Evolutionary conservation across 495 filamentous ascomycete species (phyloP), one percentile per base, ranked within the genome.

Genomic region (Bacidia gigantensis): DNA sequence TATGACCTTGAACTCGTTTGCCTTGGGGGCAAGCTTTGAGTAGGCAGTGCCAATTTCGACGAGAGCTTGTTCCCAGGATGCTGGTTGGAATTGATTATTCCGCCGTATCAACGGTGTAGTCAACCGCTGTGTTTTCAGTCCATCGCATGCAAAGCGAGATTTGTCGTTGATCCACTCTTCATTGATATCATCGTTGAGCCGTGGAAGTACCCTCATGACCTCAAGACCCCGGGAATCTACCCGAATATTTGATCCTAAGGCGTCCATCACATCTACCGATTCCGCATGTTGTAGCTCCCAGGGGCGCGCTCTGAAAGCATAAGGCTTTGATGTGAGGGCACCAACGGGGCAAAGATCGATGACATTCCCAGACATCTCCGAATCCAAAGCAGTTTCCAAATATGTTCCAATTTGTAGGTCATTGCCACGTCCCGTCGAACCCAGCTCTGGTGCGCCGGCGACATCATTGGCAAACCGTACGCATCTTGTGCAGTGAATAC

Each of bases 131-230:
- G 89, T 95, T 75, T 83, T 89, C 55, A 98, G 71, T n/a, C 90
- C 92, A 69, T 98, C 92, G 66, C 89, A 95, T 7, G 92, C 90
- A 67, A 97, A 98, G 26, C 92, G 78, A 21, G 87, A 83, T 73
- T 98, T 98, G 72, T 98, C 92, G 63, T 96, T 90, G 63, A 98
- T 95, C 92, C 92, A 98, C 69, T 97, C 92, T 69, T 98, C 92
- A 66, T 98, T 98, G 55, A 98, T 78, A 63, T 97, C 89, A 59
- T 98, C 92, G 64, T 97, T 98, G 46, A 97, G 76, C 58, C 92
- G 77, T 14, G 92, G 92, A 17, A 94, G 62, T 50, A 98, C 75
- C 50, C 93, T 80, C 92, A 97, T 95, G 35, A 98, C 89, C 67
- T 96, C 88, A 60, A 96, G 67, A n/a, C 92, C 92, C 57, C 92